Conservation (phyloP, 2,329 filamentous ascomycete species). For the Myrmaecium sp. region DNA sequence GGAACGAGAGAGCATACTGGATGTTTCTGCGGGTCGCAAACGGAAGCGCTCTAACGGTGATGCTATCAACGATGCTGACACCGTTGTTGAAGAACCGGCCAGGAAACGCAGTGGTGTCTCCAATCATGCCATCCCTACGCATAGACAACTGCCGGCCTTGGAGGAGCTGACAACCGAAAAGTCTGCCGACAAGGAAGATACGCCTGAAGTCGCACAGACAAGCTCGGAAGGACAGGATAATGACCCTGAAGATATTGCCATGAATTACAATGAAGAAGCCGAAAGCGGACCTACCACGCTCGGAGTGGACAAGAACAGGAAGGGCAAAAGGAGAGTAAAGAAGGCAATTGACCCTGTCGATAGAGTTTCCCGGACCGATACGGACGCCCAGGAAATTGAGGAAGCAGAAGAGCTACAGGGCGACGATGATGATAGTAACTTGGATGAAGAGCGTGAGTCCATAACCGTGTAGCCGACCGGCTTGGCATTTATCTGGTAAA, state of each 20-base stretch:
- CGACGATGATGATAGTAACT: slow-evolving; percentile 16
- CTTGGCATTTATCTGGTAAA: slow-evolving; percentile 8
- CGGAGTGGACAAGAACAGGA: too few species aligned
- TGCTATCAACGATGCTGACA: slow-evolving; percentile 20
- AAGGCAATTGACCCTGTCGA: too few species aligned
- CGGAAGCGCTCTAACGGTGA: slow-evolving; percentile 27
- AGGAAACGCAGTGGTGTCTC: slow-evolving; percentile 18
- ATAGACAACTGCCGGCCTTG: too few species aligned
- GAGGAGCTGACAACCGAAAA: too few species aligned
- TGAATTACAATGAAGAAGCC: slow-evolving; percentile 31
- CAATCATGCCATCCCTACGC: slow-evolving; percentile 10
- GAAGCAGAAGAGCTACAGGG: slow-evolving; percentile 19
- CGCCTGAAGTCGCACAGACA: slow-evolving; percentile 11
- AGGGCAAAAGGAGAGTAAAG: too few species aligned
- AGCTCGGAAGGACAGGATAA: slow-evolving; percentile 16
- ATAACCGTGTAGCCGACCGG: slow-evolving; percentile 12
- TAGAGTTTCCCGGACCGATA: too few species aligned
- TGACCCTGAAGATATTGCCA: slow-evolving; percentile 4
- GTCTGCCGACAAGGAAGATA: slow-evolving; percentile 15
- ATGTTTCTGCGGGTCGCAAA: slow-evolving; percentile 21
- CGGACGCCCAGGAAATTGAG: slow-evolving; percentile 14
- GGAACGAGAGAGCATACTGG: slow-evolving; percentile 14
- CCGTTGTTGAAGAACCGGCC: slow-evolving; percentile 16
- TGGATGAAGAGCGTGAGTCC: slow-evolving; percentile 21
- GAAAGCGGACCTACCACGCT: slow-evolving; percentile 26